phyloP scores from a whole-genome alignment of 1,284 basidiomycete genomes.

The Cryptococcus deneoformans region DNA sequence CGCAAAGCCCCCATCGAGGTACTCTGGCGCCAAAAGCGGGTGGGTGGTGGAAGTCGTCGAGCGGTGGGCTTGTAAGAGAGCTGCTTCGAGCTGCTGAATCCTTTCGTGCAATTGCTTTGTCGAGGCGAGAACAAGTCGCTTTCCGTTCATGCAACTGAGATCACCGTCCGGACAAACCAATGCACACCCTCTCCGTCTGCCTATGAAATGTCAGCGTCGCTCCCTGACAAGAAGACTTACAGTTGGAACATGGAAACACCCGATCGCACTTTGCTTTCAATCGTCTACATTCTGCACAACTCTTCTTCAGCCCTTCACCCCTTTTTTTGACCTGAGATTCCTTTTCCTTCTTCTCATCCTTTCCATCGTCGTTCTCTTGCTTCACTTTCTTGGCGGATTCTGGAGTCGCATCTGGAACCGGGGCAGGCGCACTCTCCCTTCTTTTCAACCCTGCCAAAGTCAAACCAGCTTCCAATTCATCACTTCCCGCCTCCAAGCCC shows the following conservation, averaged over 20 bases:
- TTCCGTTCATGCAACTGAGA: conserved; percentile 47
- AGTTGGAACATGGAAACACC: conserved; percentile 45
- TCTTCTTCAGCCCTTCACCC: conserved; percentile 27
- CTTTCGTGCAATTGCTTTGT: conserved; percentile 45
- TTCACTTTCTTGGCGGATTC: background rate
- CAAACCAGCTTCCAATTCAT: conserved; percentile 34
- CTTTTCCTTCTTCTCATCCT: conserved; percentile 15
- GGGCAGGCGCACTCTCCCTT: conserved; percentile 9
- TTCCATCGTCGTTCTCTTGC: conserved; percentile 4
- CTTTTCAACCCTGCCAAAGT: conserved; percentile 29
- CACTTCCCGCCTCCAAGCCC: background rate
- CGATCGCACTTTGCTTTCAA: conserved; percentile 46
- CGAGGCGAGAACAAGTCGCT: conserved; percentile 42
- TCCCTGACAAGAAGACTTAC: conserved; percentile 19
- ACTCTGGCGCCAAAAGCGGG: conserved; percentile 37
- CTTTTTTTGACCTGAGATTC: conserved; percentile 12
- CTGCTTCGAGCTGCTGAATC: conserved; percentile 42
- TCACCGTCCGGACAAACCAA: conserved; percentile 45
- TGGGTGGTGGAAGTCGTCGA: conserved; percentile 16
- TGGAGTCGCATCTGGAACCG: background rate
- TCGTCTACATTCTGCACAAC: conserved; percentile 42
- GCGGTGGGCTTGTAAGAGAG: conserved; percentile 32
- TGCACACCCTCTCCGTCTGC: conserved; percentile 42
- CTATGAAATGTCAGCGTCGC: conserved; percentile 12
- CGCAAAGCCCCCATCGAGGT: conserved; percentile 39